Percentiles rank a stretch among this genome's conserved stretches.
These are phyloP conservation scores for Phyllosticta paracitricarpa DNA, from an alignment of 2,329 filamentous ascomycete genomes.

Conservation along the genomic window DNA sequence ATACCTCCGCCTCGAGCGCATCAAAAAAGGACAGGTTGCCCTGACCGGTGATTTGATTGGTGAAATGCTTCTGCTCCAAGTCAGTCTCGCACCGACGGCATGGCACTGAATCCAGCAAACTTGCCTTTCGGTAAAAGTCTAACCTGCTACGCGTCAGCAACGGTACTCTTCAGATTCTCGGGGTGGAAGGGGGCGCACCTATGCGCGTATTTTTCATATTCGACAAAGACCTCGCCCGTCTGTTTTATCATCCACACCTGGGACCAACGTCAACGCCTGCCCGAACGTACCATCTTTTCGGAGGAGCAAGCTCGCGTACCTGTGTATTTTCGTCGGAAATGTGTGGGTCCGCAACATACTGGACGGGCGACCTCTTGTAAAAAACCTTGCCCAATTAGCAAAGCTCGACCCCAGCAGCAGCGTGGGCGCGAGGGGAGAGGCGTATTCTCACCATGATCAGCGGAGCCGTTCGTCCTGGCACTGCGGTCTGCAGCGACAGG, in stretches of 20 bases:
- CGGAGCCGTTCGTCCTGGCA: neutral
- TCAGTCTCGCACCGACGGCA: neutral
- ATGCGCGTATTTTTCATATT: constrained; percentile 78
- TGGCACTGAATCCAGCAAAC: constrained; percentile 15
- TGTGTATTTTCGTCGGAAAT: constrained; percentile 75
- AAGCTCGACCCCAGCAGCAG: neutral
- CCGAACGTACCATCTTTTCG: constrained; percentile 70
- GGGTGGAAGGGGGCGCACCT: constrained; percentile 49
- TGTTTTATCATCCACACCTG: constrained; percentile 88
- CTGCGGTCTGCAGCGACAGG: constrained; percentile 1
- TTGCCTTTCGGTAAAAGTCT: constrained; percentile 88
- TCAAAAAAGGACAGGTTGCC: constrained; percentile 88
- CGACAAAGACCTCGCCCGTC: constrained; percentile 80
- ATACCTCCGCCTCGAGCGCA: constrained; percentile 80
- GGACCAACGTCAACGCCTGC: constrained; percentile 11
- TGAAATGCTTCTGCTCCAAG: constrained; percentile 63
- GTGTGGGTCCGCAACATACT: constrained; percentile 60
- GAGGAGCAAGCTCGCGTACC: constrained; percentile 48
- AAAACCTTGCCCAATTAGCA: constrained; percentile 56
- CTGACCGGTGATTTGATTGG: constrained; percentile 91
- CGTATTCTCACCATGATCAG: constrained; percentile 23
- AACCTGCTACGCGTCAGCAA: constrained; percentile 44
- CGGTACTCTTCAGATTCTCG: constrained; percentile 5
- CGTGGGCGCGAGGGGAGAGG: neutral
- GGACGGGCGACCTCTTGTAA: constrained; percentile 91